A percentile compares a stretch with the other conserved stretches of the same genome.
These are phyloP conservation scores for Xerocomus nothofagi DNA, from an alignment of 1,284 basidiomycete species.

Conservation along the genomic window DNA sequence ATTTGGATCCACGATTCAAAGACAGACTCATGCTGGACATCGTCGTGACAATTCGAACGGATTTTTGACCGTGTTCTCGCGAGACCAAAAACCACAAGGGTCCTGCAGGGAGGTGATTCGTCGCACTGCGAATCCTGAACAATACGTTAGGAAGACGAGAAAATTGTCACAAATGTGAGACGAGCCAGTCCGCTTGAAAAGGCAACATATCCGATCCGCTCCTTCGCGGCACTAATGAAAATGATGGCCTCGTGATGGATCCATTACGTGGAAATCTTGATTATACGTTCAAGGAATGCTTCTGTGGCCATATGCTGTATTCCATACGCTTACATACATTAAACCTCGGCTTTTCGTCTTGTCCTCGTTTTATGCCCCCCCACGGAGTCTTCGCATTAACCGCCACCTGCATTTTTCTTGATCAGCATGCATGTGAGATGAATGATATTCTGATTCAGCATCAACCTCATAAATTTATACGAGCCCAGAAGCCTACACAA, in stretches of 20 bases:
- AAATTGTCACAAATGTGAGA: too few species aligned
- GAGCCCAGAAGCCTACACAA: too few species aligned
- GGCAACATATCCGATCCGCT: background rate
- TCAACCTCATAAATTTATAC: background rate
- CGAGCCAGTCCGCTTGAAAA: background rate
- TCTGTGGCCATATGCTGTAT: background rate
- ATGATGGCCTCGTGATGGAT: conserved; percentile 7
- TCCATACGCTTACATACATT: background rate
- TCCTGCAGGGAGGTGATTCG: too few species aligned
- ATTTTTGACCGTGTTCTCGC: background rate
- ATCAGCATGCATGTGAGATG: conserved; percentile 15
- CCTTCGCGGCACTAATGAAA: background rate
- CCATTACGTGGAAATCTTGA: conserved; percentile 17
- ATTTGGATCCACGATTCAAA: background rate
- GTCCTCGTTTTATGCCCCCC: too few species aligned
- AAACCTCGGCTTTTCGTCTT: background rate
- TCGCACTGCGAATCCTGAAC: too few species aligned
- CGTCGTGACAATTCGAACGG: background rate
- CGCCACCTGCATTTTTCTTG: conserved; percentile 5
- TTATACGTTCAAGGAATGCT: background rate
- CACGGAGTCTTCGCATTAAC: too few species aligned
- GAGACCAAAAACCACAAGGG: too few species aligned
- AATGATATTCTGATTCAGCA: conserved; percentile 18
- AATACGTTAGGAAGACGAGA: too few species aligned
- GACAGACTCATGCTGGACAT: background rate